A percentile compares a stretch with the other conserved stretches of the same genome.
Evolutionary conservation across 345 rosid genomes (phyloP).

Genomic region (Rhodamnia rubescens): DNA sequence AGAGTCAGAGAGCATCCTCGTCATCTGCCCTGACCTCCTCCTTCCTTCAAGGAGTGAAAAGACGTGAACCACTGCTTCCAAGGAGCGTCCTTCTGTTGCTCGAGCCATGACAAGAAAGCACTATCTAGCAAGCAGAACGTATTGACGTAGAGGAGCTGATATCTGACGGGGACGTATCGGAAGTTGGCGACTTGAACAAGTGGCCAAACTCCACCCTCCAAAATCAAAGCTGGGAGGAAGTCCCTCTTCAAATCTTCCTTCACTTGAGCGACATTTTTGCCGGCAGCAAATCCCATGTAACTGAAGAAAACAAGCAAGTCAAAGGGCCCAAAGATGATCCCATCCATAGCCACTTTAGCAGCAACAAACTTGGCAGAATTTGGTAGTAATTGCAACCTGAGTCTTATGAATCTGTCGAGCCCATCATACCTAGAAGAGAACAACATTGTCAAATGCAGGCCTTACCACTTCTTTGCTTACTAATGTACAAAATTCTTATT

Average conservation of each 20-base stretch:
- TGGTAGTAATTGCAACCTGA: constrained; percentile 51
- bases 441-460: neutral
- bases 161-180: constrained; percentile 68
- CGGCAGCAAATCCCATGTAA: constrained; percentile 75
- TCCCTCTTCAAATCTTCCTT: constrained; percentile 87
- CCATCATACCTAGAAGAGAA: constrained; percentile 59
- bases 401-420: constrained; percentile 57
- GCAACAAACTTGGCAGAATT: constrained; percentile 64
- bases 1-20: neutral
- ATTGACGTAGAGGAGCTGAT: constrained; percentile 86
- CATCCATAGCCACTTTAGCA: constrained; percentile 82
- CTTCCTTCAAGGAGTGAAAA: constrained; percentile 39
- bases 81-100: constrained; percentile 92
- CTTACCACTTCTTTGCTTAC: neutral
- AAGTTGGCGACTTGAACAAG: constrained; percentile 78
- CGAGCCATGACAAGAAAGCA: constrained; percentile 77
- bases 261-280: constrained; percentile 55
- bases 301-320: constrained; percentile 78
- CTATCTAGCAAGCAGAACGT: constrained; percentile 85
- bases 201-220: constrained; percentile 89
- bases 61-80: constrained; percentile 83
- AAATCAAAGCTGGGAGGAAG: constrained; percentile 75
- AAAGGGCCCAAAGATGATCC: constrained; percentile 77
- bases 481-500: neutral
- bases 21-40: constrained; percentile 34